Conservation (phyloP, 1,139 yeast genomes). For the Suhomyces bolitotheri region DNA sequence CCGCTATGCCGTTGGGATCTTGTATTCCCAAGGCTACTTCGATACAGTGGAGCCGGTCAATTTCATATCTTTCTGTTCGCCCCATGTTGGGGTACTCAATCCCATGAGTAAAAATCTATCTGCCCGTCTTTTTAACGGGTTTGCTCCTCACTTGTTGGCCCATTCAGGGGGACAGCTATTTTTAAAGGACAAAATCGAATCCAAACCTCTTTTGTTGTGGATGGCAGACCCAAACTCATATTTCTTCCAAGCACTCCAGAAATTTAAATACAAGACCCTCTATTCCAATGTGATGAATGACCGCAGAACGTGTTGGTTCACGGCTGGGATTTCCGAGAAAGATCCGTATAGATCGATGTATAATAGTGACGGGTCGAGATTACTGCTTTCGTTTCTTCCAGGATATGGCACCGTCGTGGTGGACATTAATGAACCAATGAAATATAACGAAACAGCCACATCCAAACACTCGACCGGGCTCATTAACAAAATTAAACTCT, state of each 20-base stretch:
- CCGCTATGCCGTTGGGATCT: slow-evolving; percentile 73
- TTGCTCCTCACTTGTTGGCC: slow-evolving; percentile 65
- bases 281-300: slow-evolving; percentile 80
- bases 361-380: slow-evolving; percentile 39
- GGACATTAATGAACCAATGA: slow-evolving; percentile 43
- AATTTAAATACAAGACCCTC: slow-evolving; percentile 53
- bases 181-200: slow-evolving; percentile 45
- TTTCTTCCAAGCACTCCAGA: slow-evolving; percentile 55
- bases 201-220: slow-evolving; percentile 56
- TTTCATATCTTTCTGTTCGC: slow-evolving; percentile 75
- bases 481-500: slow-evolving; percentile 46
- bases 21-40: slow-evolving; percentile 57
- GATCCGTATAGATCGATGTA: slow-evolving; percentile 61
- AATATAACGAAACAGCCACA: slow-evolving; percentile 5
- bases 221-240: slow-evolving; percentile 65
- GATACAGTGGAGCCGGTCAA: slow-evolving; percentile 50
- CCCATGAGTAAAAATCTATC: slow-evolving; percentile 50
- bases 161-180: slow-evolving; percentile 74
- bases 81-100: slow-evolving; percentile 77
- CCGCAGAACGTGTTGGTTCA: slow-evolving; percentile 79
- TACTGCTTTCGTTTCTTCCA: slow-evolving; percentile 45
- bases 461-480: neutral
- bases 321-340: slow-evolving; percentile 63
- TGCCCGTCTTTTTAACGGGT: slow-evolving; percentile 52
- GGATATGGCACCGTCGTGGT: slow-evolving; percentile 57